These are phyloP conservation scores for Coemansia reversa DNA, from an alignment of 192 early-diverging fungal species.

Conservation along the genomic window DNA sequence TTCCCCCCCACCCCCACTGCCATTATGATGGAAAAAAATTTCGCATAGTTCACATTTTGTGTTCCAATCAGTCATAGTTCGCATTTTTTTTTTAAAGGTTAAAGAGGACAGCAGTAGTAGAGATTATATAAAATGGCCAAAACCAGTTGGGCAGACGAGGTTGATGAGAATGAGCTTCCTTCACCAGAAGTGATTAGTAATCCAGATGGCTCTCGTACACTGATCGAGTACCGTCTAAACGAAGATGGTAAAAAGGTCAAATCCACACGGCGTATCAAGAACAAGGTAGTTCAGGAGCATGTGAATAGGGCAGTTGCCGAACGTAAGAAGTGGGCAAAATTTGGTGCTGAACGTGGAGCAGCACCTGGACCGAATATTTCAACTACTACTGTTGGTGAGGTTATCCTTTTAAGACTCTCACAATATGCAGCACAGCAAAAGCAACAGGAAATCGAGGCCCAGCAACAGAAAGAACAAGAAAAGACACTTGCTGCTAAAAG, in stretches of 20 bases:
- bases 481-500: conserved; percentile 60
- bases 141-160: conserved; percentile 74
- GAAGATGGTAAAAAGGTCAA: conserved; percentile 92
- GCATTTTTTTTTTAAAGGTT: background rate
- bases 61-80: background rate
- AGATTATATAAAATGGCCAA: conserved; percentile 31
- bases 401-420: conserved; percentile 82
- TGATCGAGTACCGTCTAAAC: conserved; percentile 80
- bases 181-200: conserved; percentile 40
- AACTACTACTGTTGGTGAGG: conserved; percentile 87
- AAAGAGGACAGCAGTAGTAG: background rate
- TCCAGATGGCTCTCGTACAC: conserved; percentile 78
- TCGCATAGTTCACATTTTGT: background rate
- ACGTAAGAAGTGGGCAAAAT: conserved; percentile 84
- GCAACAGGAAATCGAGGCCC: conserved; percentile 63
- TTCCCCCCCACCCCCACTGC: background rate
- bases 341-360: conserved; percentile 80
- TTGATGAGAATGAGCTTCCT: conserved; percentile 60
- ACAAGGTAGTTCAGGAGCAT: conserved; percentile 72
- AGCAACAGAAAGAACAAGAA: conserved; percentile 51
- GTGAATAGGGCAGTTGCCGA: conserved; percentile 88
- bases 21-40: background rate
- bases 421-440: conserved; percentile 53
- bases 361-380: conserved; percentile 81
- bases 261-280: conserved; percentile 78